Percentiles rank a stretch among this genome's conserved stretches.
Evolutionary conservation across 768 basidiomycete species (phyloP).

Genomic region (Mycena maculata): DNA sequence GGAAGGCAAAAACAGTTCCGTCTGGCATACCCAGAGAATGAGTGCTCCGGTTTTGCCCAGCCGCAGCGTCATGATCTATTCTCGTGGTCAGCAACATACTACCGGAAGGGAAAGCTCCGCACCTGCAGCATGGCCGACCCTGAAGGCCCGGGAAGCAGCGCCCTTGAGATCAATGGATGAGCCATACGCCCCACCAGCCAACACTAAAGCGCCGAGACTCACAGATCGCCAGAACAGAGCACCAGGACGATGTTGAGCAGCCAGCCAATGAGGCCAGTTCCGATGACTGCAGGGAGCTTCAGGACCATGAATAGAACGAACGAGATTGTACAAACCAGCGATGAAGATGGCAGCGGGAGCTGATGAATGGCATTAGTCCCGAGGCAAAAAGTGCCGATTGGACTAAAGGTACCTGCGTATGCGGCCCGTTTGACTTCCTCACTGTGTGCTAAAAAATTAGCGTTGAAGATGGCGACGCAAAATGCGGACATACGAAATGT

Average conservation of each 20-base stretch:
- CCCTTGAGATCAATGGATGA: constrained; percentile 48
- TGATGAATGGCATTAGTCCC: constrained; percentile 9
- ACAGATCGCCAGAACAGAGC: constrained; percentile 86
- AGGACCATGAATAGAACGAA: neutral
- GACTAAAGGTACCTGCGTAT: constrained; percentile 65
- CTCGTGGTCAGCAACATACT: neutral
- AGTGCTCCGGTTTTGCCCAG: constrained; percentile 83
- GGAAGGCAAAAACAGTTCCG: neutral
- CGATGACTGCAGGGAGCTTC: constrained; percentile 60
- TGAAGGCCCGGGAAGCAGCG: constrained; percentile 74
- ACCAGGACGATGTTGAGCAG: constrained; percentile 87
- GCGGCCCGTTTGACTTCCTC: constrained; percentile 87
- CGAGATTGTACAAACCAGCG: constrained; percentile 29
- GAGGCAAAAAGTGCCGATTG: neutral
- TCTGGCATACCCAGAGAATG: constrained; percentile 74
- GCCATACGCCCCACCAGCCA: neutral
- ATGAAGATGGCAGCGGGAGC: constrained; percentile 47
- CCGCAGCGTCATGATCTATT: constrained; percentile 77
- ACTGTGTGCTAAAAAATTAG: constrained; percentile 47
- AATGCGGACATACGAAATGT: constrained; percentile 72
- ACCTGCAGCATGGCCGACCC: constrained; percentile 80
- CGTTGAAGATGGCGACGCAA: constrained; percentile 14
- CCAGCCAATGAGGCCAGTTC: constrained; percentile 86
- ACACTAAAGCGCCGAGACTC: constrained; percentile 39
- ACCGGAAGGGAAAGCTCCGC: neutral